These are phyloP conservation scores for Kodamaea plutei DNA, from an alignment of 1,139 yeast species.

Conservation along the genomic window DNA sequence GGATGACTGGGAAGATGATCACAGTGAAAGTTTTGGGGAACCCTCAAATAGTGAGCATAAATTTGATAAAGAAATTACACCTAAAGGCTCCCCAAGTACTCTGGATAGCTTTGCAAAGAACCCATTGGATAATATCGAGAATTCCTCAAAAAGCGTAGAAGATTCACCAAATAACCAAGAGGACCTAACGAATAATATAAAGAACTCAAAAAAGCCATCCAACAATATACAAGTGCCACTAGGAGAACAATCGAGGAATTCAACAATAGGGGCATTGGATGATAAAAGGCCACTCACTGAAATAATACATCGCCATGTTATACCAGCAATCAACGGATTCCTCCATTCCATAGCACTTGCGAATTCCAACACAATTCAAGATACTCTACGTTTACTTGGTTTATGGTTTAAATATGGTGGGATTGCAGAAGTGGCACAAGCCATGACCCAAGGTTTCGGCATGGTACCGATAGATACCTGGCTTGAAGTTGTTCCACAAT, in stretches of 20 bases:
- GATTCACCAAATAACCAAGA: too few relatives aligned
- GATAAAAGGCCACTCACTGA: conserved; percentile 45
- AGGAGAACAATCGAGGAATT: too few relatives aligned
- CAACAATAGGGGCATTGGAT: too few relatives aligned
- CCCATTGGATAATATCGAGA: too few relatives aligned
- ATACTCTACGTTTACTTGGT: conserved; percentile 81
- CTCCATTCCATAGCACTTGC: conserved; percentile 92
- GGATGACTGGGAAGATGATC: conserved; percentile 22
- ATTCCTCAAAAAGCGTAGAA: too few relatives aligned
- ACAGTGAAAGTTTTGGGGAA: too few relatives aligned
- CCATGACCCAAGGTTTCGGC: conserved; percentile 86
- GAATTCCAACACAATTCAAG: conserved; percentile 82
- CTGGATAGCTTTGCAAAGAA: conserved; percentile 21
- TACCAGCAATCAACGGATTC: conserved; percentile 92
- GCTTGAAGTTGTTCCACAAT: conserved; percentile 93
- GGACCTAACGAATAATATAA: too few relatives aligned
- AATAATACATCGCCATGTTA: conserved; percentile 80
- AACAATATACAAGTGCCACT: too few relatives aligned
- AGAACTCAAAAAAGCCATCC: too few relatives aligned
- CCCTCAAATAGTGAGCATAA: conserved; percentile 14
- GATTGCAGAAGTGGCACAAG: conserved; percentile 81
- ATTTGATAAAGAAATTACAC: conserved; percentile 4
- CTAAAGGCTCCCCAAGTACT: conserved; percentile 3
- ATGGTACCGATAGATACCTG: conserved; percentile 90
- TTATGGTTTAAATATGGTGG: conserved; percentile 97